Percentiles rank a stretch among this genome's conserved stretches.
Conservation (phyloP, 2,329 filamentous ascomycete genomes). For the Tricladium varicosporioides region DNA sequence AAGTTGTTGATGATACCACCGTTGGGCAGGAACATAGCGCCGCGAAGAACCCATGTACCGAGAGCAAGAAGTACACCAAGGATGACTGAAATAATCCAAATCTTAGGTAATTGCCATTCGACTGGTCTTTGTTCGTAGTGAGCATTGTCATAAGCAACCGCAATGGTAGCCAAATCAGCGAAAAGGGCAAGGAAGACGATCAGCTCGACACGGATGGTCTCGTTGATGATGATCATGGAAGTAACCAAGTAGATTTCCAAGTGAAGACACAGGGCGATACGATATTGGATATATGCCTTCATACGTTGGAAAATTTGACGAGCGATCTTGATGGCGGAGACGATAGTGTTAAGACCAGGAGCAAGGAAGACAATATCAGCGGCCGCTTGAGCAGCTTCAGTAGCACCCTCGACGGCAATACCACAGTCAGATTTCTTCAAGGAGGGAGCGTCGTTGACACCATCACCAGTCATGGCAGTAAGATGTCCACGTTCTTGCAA, state of each 20-base stretch:
- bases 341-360: constrained; percentile 86
- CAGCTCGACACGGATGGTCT: constrained; percentile 69
- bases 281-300: constrained; percentile 95
- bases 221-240: constrained; percentile 78
- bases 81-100: constrained; percentile 72
- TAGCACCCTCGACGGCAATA: constrained; percentile 91
- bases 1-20: constrained; percentile 75
- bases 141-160: constrained; percentile 76
- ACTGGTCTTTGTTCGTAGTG: constrained; percentile 73
- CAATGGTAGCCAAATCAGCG: constrained; percentile 76
- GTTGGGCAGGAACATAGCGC: constrained; percentile 64
- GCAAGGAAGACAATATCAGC: constrained; percentile 94
- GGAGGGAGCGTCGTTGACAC: constrained; percentile 91
- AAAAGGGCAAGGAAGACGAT: constrained; percentile 80
- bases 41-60: constrained; percentile 72
- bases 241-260: constrained; percentile 79
- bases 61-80: constrained; percentile 66
- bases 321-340: constrained; percentile 88
- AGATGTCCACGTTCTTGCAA: constrained; percentile 91
- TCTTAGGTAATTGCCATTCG: constrained; percentile 79
- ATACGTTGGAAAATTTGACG: constrained; percentile 96
- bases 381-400: constrained; percentile 85
- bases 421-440: constrained; percentile 93
- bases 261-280: constrained; percentile 88
- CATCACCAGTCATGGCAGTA: constrained; percentile 94